A percentile compares a stretch with the other conserved stretches of the same genome.
Evolutionary conservation across 2,329 filamentous ascomycete genomes (phyloP).

Genomic region (Bipolaris sorokiniana): DNA sequence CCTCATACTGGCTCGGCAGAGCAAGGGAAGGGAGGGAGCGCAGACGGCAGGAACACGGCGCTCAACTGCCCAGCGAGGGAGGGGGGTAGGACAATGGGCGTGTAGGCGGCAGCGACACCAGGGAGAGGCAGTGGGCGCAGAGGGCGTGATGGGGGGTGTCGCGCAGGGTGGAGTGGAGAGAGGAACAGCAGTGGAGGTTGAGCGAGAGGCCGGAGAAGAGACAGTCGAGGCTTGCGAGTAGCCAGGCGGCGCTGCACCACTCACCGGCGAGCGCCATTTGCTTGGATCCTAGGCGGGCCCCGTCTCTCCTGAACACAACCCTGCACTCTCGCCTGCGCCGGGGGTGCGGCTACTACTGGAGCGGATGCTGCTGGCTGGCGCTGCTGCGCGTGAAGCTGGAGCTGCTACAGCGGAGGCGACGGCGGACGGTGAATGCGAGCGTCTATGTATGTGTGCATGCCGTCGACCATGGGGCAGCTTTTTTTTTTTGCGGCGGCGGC

Average conservation of each 20-base stretch:
- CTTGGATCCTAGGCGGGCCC: slow-evolving; percentile 24
- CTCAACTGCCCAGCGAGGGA: slow-evolving; percentile 22
- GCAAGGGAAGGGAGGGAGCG: slow-evolving; percentile 27
- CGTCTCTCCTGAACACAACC: slow-evolving; percentile 27
- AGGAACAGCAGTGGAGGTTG: slow-evolving; percentile 13
- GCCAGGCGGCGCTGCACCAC: slow-evolving; percentile 23
- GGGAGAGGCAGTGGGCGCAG: slow-evolving; percentile 18
- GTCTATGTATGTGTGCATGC: background rate
- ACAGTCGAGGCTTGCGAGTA: slow-evolving; percentile 24
- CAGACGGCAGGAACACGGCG: slow-evolving; percentile 29
- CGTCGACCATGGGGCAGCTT: background rate
- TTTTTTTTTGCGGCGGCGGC: background rate
- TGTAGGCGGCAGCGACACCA: slow-evolving; percentile 19
- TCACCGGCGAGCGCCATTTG: slow-evolving; percentile 25
- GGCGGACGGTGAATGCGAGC: background rate
- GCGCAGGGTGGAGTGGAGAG: slow-evolving; percentile 14
- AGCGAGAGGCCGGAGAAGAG: slow-evolving; percentile 25
- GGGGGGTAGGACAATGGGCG: slow-evolving; percentile 1
- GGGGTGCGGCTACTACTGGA: background rate
- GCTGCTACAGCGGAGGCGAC: background rate
- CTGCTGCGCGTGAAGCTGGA: background rate
- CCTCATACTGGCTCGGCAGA: slow-evolving; percentile 47
- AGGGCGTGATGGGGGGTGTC: slow-evolving; percentile 15
- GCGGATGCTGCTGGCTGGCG: background rate
- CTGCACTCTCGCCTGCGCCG: slow-evolving; percentile 20